Evolutionary conservation across 345 rosid species (phyloP).

Genomic region (Hypericum perforatum): DNA sequence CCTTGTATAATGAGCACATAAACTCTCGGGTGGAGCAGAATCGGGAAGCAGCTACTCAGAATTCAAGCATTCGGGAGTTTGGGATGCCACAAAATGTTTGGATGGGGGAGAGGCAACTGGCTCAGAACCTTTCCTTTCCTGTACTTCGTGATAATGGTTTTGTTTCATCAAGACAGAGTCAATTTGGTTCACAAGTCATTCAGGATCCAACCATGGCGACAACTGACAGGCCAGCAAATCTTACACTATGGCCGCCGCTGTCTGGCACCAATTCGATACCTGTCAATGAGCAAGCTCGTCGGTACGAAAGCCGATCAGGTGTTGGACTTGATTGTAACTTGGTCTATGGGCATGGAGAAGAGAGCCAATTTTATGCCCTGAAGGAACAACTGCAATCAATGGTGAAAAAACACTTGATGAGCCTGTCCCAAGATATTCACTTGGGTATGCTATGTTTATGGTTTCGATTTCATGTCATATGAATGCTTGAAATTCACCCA

Average conservation of each 20-base stretch:
- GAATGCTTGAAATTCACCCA: slow-evolving; percentile 8
- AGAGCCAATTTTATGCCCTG: slow-evolving; percentile 27
- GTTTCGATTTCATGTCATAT: not conserved
- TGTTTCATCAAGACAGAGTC: too few species aligned
- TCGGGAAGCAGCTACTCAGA: too few species aligned
- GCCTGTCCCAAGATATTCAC: slow-evolving; percentile 43
- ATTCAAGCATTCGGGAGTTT: too few species aligned
- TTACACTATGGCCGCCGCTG: slow-evolving; percentile 45
- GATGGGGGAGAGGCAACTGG: too few species aligned
- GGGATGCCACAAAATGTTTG: too few species aligned
- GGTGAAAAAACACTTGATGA: slow-evolving; percentile 61
- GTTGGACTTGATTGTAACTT: slow-evolving; percentile 23
- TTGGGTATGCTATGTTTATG: slow-evolving; percentile 40
- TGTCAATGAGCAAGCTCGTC: slow-evolving; percentile 29
- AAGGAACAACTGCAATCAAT: slow-evolving; percentile 65
- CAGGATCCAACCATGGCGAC: slow-evolving; percentile 22
- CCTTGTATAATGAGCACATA: slow-evolving; percentile 24
- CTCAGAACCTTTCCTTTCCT: too few species aligned
- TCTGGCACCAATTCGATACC: slow-evolving; percentile 26
- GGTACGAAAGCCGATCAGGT: slow-evolving; percentile 35
- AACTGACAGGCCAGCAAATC: slow-evolving; percentile 24
- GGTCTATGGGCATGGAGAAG: slow-evolving; percentile 25
- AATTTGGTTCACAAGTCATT: slow-evolving; percentile 14
- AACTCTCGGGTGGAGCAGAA: too few species aligned
- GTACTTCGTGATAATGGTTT: too few species aligned